A percentile compares a stretch with the other conserved stretches of the same genome.
These are phyloP conservation scores for Thalassiosira profunda DNA, from an alignment of 108 stramenopile species.

Conservation along the genomic window DNA sequence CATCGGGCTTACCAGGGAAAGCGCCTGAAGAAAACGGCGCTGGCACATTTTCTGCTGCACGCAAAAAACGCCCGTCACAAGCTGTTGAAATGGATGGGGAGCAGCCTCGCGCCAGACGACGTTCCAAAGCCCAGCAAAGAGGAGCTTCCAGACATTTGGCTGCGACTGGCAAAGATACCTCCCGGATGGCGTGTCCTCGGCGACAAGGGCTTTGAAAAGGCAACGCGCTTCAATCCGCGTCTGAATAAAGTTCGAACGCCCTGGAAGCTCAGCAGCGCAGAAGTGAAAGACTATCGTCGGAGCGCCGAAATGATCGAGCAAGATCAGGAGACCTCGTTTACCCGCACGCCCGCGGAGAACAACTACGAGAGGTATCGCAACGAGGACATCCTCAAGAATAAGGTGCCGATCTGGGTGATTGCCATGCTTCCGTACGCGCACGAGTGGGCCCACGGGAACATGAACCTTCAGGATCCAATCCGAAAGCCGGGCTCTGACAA, in stretches of 20 bases:
- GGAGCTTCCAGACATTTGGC: neutral
- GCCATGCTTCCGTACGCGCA: neutral
- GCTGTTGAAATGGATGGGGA: constrained; percentile 15
- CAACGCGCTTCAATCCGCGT: neutral
- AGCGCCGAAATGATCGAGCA: neutral
- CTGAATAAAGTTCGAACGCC: constrained; percentile 7
- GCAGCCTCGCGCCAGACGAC: neutral
- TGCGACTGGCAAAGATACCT: constrained; percentile 13
- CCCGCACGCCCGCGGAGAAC: neutral
- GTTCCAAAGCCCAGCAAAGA: constrained; percentile 1
- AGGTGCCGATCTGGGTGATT: constrained; percentile 15
- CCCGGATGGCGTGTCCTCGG: neutral
- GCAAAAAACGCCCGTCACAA: neutral
- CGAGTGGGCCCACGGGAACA: constrained; percentile 7
- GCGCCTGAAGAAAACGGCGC: neutral
- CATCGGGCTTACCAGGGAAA: constrained; percentile 1
- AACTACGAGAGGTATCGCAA: neutral
- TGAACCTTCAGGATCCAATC: constrained; percentile 4
- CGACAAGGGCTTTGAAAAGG: constrained; percentile 7
- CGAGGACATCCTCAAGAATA: neutral
- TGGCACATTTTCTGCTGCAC: neutral
- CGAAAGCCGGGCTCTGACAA: neutral
- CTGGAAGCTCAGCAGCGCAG: neutral
- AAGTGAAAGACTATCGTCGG: neutral
- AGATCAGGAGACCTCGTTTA: neutral